Percentiles rank a stretch among this genome's conserved stretches.
Evolutionary conservation across 2,329 filamentous ascomycete species (phyloP).

Genomic region (Penicillium sp.): DNA sequence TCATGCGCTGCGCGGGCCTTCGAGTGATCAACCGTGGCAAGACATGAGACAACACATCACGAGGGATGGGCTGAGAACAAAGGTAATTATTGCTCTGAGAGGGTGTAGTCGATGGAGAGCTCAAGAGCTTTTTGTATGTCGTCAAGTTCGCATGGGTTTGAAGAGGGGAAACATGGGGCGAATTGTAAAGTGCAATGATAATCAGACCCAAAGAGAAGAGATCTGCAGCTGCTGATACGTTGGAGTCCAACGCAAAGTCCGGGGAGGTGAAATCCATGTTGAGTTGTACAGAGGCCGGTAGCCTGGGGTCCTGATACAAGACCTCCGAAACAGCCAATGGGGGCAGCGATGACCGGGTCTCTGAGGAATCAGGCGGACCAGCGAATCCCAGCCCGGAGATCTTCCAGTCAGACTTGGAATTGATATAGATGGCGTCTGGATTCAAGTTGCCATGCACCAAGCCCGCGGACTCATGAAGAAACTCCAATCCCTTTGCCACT

Average conservation of each 20-base stretch:
- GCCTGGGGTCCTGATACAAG: slow-evolving; percentile 78
- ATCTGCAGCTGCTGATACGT: slow-evolving; percentile 79
- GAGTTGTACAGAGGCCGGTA: slow-evolving; percentile 81
- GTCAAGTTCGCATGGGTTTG: slow-evolving; percentile 79
- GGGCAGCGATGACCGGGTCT: slow-evolving; percentile 72
- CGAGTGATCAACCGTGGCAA: slow-evolving; percentile 85
- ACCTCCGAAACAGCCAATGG: slow-evolving; percentile 82
- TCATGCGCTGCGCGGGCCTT: slow-evolving; percentile 82
- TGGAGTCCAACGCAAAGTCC: slow-evolving; percentile 90
- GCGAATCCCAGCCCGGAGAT: slow-evolving; percentile 92
- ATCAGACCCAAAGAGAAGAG: slow-evolving; percentile 92
- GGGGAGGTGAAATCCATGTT: slow-evolving; percentile 93
- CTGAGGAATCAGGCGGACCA: slow-evolving; percentile 75
- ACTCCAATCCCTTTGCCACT: slow-evolving; percentile 90
- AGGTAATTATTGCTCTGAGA: slow-evolving; percentile 82
- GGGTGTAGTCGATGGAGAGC: slow-evolving; percentile 75
- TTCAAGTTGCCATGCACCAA: slow-evolving; percentile 94
- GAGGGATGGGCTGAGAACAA: slow-evolving; percentile 75
- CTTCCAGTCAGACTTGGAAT: slow-evolving; percentile 98
- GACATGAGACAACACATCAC: slow-evolving; percentile 72
- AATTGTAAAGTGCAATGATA: slow-evolving; percentile 89
- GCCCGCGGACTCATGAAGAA: slow-evolving; percentile 91
- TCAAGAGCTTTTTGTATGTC: slow-evolving; percentile 82
- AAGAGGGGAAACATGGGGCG: slow-evolving; percentile 85
- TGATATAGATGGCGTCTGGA: slow-evolving; percentile 89